A percentile compares a stretch with the other conserved stretches of the same genome.
phyloP scores from a whole-genome alignment of 208 protist species.

The Porcisia deanei region DNA sequence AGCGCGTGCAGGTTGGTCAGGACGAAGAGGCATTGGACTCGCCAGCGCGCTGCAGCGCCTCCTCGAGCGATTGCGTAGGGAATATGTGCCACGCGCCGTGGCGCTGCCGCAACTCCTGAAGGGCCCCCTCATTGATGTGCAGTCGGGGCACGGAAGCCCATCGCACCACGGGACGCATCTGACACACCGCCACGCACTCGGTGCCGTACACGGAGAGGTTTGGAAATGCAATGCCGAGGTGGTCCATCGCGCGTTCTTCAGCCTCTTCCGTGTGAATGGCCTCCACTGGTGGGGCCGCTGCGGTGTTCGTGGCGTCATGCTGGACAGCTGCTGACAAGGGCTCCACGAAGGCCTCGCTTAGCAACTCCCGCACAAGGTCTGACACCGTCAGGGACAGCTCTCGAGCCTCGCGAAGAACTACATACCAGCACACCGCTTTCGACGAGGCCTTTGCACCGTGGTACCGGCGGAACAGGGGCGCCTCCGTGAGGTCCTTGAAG shows the following conservation, averaged over 20 bases:
- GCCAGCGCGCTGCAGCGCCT: slow-evolving; percentile 23
- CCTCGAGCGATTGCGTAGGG: slow-evolving; percentile 28
- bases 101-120: slow-evolving; percentile 49
- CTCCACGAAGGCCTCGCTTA: slow-evolving; percentile 14
- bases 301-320: background rate
- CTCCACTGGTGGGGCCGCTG: slow-evolving; percentile 7
- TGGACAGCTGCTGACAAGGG: background rate
- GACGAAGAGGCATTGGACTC: background rate
- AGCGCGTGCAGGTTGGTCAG: background rate
- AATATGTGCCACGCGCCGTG: slow-evolving; percentile 57
- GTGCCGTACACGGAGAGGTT: slow-evolving; percentile 83
- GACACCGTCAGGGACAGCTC: slow-evolving; percentile 25
- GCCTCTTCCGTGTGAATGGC: slow-evolving; percentile 36
- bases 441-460: background rate
- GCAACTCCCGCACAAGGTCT: slow-evolving; percentile 26
- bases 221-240: slow-evolving; percentile 59
- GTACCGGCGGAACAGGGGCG: slow-evolving; percentile 52
- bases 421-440: slow-evolving; percentile 28
- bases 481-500: slow-evolving; percentile 55
- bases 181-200: slow-evolving; percentile 51
- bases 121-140: slow-evolving; percentile 20
- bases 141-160: slow-evolving; percentile 13
- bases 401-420: slow-evolving; percentile 40
- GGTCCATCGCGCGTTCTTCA: slow-evolving; percentile 27
- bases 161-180: slow-evolving; percentile 35